phyloP scores from a whole-genome alignment of 1,139 yeast species.

The Pichia sp. region DNA sequence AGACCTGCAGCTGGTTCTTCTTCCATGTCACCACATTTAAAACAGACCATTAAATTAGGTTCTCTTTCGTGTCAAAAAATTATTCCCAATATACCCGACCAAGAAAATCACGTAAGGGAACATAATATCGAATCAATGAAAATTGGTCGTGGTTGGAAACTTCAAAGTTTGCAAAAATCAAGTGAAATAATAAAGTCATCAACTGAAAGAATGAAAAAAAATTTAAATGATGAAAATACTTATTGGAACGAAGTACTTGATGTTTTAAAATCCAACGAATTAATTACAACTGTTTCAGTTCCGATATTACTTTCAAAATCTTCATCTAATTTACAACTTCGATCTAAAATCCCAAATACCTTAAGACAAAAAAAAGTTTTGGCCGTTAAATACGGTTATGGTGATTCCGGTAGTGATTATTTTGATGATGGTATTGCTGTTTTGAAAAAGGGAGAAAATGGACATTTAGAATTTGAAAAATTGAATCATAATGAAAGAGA shows the following conservation, averaged over 20 bases:
- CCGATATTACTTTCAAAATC: slow-evolving; percentile 29
- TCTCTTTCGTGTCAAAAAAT: slow-evolving; percentile 68
- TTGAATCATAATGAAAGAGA: slow-evolving; percentile 26
- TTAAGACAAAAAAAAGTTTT: slow-evolving; percentile 33
- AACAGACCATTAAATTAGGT: slow-evolving; percentile 72
- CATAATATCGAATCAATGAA: slow-evolving; percentile 11
- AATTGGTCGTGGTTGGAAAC: slow-evolving; percentile 81
- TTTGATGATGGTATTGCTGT: slow-evolving; percentile 72
- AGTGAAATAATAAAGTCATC: slow-evolving; percentile 47
- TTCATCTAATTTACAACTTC: too few relatives aligned
- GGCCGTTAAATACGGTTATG: slow-evolving; percentile 85
- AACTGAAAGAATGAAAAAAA: slow-evolving; percentile 44
- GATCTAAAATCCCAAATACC: too few relatives aligned
- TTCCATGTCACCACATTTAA: slow-evolving; percentile 84
- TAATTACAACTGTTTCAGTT: slow-evolving; percentile 59
- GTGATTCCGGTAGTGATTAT: slow-evolving; percentile 80
- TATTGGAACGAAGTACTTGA: slow-evolving; percentile 66
- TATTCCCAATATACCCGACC: slow-evolving; percentile 7
- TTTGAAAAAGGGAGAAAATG: slow-evolving; percentile 36
- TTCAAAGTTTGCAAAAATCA: slow-evolving; percentile 58
- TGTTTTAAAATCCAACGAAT: slow-evolving; percentile 58
- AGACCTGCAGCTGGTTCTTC: slow-evolving; percentile 81
- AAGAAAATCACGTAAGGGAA: slow-evolving; percentile 26
- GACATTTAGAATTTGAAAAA: slow-evolving; percentile 27
- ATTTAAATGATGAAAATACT: slow-evolving; percentile 54